Evolutionary conservation across 1,139 yeast genomes (phyloP), one percentile per base, ranked within the genome.

Genomic region (Tardiomyces depauwii): DNA sequence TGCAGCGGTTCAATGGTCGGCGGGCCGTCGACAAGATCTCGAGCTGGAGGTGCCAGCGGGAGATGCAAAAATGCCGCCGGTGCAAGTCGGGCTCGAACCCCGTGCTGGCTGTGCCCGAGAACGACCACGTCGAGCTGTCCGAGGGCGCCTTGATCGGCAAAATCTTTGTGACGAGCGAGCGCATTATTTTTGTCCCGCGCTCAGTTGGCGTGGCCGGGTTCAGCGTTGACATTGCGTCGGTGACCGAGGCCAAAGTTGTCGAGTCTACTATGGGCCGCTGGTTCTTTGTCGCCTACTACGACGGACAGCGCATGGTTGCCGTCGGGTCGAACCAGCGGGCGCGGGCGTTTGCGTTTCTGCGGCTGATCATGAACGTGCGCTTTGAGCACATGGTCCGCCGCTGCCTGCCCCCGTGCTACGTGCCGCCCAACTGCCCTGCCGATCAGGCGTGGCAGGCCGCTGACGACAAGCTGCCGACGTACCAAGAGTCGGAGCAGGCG

Each of bases 301-400:
- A 32, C 32, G 42, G 25, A 7, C 25, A 21, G 25, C 25, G 25
- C 25, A 21, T 21, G 25, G 25, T 21, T 28, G 25, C 25, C 7
- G 61, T 21, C 7, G 25, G 25, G 7, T 21, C 25, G 25, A 21
- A 21, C 25, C 25, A 21, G 25, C 25, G 25, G 25, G 4, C 25
- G 25, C 25, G 25, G 25, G 7, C 25, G 25, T 21, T 21, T 21
- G 25, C 61, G 16, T 61, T 60, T 42, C 49, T 57, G 30, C 55
- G 58, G 42, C 52, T 61, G 38, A 54, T 61, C 40, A 52, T 61
- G 27, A 61, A 61, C 44, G 52, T 61, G 41, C 58, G 62, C 21
- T 60, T 61, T 42, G 65, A 61, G 49, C 63, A 60, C 44, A 55
- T 53, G 52, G 60, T 61, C 33, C 55, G 61, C 33, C 54, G 53